phyloP scores from a whole-genome alignment of 2,329 filamentous ascomycete species.

The Aspergillus fructus region DNA sequence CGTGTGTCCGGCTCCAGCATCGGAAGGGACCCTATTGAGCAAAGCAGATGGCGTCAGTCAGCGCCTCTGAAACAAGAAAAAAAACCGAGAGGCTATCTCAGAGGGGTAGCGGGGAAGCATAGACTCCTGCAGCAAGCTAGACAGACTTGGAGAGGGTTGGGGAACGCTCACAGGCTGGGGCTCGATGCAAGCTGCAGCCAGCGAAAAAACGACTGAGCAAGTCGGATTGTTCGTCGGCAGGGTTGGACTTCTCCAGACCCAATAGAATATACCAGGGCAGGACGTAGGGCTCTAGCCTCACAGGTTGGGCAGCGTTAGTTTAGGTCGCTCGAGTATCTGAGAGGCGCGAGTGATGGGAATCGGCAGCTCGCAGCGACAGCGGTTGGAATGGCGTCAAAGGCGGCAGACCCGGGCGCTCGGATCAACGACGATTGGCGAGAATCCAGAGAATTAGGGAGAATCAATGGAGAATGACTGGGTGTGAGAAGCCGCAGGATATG shows the following conservation, averaged over 20 bases:
- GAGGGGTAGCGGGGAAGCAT: constrained; percentile 13
- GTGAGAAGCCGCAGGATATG: not conserved
- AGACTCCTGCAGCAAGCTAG: constrained; percentile 18
- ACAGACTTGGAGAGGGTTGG: constrained; percentile 10
- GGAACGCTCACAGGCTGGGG: constrained; percentile 19
- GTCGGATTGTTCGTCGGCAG: constrained; percentile 2
- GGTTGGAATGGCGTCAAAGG: constrained; percentile 16
- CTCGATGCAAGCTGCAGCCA: constrained; percentile 16
- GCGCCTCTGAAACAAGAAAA: constrained; percentile 3
- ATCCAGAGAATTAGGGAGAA: not conserved
- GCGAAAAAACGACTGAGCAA: constrained; percentile 5
- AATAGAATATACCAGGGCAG: constrained; percentile 19
- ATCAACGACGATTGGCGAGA: constrained; percentile 4
- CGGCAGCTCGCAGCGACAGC: not conserved
- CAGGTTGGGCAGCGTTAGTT: constrained; percentile 36
- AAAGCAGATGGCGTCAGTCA: constrained; percentile 10
- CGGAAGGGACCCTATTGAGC: constrained; percentile 6
- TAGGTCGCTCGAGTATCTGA: constrained; percentile 4
- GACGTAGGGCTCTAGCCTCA: constrained; percentile 37
- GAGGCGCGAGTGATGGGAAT: constrained; percentile 3
- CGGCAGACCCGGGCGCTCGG: constrained; percentile 12
- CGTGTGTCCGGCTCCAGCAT: not conserved
- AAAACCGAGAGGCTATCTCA: not conserved
- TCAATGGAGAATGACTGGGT: not conserved
- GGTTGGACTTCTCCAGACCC: constrained; percentile 11